Base-by-base conservation (phyloP, 768 basidiomycete species). In the Mycena haematopus region DNA sequence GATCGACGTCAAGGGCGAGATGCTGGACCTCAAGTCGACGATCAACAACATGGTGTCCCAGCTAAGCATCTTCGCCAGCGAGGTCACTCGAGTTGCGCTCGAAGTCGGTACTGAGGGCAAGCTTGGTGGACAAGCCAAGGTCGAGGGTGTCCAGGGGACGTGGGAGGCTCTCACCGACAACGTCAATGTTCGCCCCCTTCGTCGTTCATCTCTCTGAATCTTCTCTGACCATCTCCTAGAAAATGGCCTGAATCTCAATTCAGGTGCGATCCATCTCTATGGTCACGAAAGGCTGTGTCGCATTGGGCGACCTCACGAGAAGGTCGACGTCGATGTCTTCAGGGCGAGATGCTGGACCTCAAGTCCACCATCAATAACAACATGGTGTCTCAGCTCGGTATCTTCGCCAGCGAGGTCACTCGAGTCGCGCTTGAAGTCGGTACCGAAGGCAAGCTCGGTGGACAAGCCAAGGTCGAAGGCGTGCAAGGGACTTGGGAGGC, bases 271-370 rank as follows among this genome's bases (percentile, higher is more conserved):
- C 88, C 42, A 94, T 94, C 63, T 92, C 92, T 8, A 83, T 84
- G 31, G 92, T 95, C 54, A 95, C 93, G 1, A n/a, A 94, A 91
- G 5, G 92, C 93, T n/a, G n/a, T 17, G 94, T 97, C 60, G 95
- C 95, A 14, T 85, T 87, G 47, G 95, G 95, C 36, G 93, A 98
- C 72, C 79, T 95, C 79, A 92, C 91, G 1, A 93, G 77, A 95
- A 93, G 81, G 93, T 98, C 71, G 91, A 93, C 69, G 95, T 98
- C 63, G 86, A 89, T 62, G 91, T 91, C 65, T n/a, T n/a, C 89
- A 92, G 71, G 84, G 82, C 47, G 96, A 98, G 78, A 95, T 98
- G 86, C 83, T 95, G 17, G 90, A 91, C 69, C 75, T 92, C 72
- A 92, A 92, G 79, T 83, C 86, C 67, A 91, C 89, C 0, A 89